Evolutionary conservation across 768 basidiomycete species (phyloP).

Genomic region (Leccinum fibrillosum): DNA sequence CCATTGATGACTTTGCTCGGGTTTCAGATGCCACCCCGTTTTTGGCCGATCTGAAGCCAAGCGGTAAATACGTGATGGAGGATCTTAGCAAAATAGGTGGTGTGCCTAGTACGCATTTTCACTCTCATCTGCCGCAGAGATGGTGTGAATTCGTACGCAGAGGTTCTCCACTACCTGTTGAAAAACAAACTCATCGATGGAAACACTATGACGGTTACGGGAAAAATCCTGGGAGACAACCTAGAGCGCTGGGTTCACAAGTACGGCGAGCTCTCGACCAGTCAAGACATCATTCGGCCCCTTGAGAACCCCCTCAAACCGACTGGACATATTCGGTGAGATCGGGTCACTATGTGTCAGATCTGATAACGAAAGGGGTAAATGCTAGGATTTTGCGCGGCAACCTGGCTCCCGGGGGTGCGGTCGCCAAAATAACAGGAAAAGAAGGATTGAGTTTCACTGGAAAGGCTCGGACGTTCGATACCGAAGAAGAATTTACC

Average conservation of each 20-base stretch:
- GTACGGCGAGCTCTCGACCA: conserved; percentile 66
- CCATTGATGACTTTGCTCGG: conserved; percentile 88
- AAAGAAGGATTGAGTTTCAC: conserved; percentile 90
- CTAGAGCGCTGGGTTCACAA: conserved; percentile 84
- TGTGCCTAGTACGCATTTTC: conserved; percentile 72
- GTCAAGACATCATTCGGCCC: conserved; percentile 86
- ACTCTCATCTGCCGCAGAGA: background rate
- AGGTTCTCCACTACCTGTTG: conserved; percentile 80
- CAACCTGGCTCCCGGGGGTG: conserved; percentile 90
- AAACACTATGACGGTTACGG: conserved; percentile 87
- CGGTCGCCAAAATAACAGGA: conserved; percentile 96
- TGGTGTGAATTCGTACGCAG: conserved; percentile 36
- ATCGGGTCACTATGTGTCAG: conserved; percentile 1
- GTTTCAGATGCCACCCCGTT: conserved; percentile 93
- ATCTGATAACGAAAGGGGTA: background rate
- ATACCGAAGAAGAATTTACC: conserved; percentile 84
- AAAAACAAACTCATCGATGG: conserved; percentile 90
- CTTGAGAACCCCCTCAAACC: conserved; percentile 84
- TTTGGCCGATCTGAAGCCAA: conserved; percentile 94
- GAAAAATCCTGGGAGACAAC: conserved; percentile 87
- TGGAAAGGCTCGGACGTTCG: conserved; percentile 91
- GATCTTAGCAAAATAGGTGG: conserved; percentile 95
- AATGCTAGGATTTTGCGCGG: conserved; percentile 76
- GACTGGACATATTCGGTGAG: conserved; percentile 85
- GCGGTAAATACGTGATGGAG: conserved; percentile 98